phyloP scores from a whole-genome alignment of 192 early-diverging fungal species.

The Geosiphon pyriformis region DNA sequence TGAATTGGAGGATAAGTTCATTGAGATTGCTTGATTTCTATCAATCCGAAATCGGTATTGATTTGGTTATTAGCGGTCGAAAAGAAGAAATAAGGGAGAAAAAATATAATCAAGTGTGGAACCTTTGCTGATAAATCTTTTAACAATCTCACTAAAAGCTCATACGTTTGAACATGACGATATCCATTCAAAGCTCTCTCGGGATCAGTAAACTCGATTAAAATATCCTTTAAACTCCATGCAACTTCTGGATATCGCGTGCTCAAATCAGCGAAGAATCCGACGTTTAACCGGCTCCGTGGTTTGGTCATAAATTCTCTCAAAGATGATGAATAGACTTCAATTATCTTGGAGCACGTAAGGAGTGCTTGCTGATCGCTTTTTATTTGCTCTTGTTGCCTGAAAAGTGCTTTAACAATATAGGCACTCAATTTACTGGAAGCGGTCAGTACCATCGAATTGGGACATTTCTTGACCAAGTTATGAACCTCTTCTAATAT shows the following conservation, averaged over 20 bases:
- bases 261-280: constrained; percentile 63
- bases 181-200: constrained; percentile 53
- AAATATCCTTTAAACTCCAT: constrained; percentile 54
- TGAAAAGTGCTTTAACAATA: constrained; percentile 52
- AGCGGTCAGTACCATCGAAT: constrained; percentile 45
- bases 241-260: constrained; percentile 52
- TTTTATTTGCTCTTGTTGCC: constrained; percentile 41
- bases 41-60: not conserved
- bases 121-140: constrained; percentile 37
- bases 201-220: constrained; percentile 50
- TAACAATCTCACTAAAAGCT: constrained; percentile 35
- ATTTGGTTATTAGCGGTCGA: not conserved
- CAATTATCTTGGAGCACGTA: constrained; percentile 32
- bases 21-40: not conserved
- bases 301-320: constrained; percentile 72
- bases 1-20: not conserved
- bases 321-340: constrained; percentile 54
- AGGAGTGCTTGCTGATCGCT: constrained; percentile 23
- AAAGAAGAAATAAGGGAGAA: not conserved
- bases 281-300: constrained; percentile 60
- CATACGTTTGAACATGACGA: constrained; percentile 59
- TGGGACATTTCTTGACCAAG: constrained; percentile 60
- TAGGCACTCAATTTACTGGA: constrained; percentile 53
- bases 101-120: not conserved
- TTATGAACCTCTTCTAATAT: constrained; percentile 66